Evolutionary conservation across 2,329 filamentous ascomycete species (phyloP), one percentile per base, ranked within the genome.

Genomic region (Fusarium sp.): DNA sequence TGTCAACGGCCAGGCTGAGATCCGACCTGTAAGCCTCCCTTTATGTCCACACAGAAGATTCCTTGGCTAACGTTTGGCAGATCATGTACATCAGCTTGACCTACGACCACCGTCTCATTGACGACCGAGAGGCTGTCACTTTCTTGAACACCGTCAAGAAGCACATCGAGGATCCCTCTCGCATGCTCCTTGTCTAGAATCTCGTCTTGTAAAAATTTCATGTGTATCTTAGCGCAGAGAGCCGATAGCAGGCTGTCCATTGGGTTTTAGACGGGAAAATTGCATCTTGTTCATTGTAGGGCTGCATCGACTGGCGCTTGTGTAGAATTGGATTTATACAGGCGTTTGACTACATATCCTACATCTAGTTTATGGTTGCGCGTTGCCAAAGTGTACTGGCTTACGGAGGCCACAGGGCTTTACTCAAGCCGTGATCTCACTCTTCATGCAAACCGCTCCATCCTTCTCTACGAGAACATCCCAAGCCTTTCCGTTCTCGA

Each of bases 81-180:
- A 85, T 65, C 77, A 74, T 50, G 86, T 85, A 59, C 76, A 79
- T 59, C 81, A 87, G 66, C 70, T 61, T 74, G 58, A 74, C 87
- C 32, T 88, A 85, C 68, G 82, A 80, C 25, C 81, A 81, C 58
- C 80, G 80, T 62, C 81, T 83, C 56, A 86, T 88, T 59, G 79
- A 83, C 42, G 85, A 85, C 26, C 82, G 83, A 3, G 83, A 83
- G 39, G 86, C 88, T 66, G 86, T 86, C 69, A 83, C 86, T 64
- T 88, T 88, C 70, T 81, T 74, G 35, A 74, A 74, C 51, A 55
- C 64, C 6, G 72, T 74, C 36, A 74, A 74, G 61, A 67, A 69
- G 64, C 68, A 72, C 44, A 70, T 74, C 5, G 69, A 74, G 58
- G 72, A 74, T 50, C 86, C 48, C 78, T 85, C 72, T 65, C 78